Evolutionary conservation across 495 filamentous ascomycete genomes (phyloP).

Genomic region (Aspergillus ellipticus): DNA sequence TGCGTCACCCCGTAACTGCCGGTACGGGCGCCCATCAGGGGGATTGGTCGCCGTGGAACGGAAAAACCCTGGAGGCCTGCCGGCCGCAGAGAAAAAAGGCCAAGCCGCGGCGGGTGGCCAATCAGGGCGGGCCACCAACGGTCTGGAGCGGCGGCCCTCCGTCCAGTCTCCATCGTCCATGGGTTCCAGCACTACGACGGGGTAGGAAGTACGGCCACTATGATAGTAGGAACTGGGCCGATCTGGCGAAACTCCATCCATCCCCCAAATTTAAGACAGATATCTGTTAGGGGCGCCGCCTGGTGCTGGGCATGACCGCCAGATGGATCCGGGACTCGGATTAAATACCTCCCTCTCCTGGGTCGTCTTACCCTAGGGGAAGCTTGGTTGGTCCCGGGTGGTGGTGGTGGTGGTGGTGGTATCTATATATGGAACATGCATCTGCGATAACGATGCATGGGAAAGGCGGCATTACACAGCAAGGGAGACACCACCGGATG

Average conservation of each 20-base stretch:
- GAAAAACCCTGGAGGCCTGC: neutral
- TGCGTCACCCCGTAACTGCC: neutral
- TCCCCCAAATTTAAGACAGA: neutral
- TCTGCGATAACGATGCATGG: conserved; percentile 1
- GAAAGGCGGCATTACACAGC: conserved; percentile 1
- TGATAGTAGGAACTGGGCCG: neutral
- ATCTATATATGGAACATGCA: neutral
- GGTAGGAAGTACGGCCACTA: neutral
- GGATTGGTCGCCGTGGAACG: conserved; percentile 2
- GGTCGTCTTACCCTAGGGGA: too few species aligned
- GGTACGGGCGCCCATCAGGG: neutral
- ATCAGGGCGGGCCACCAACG: neutral
- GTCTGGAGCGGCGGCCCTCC: too few species aligned
- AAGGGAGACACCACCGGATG: neutral
- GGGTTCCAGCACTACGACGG: neutral
- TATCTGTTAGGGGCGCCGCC: neutral
- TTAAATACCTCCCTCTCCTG: neutral
- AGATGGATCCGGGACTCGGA: neutral
- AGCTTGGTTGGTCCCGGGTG: too few species aligned
- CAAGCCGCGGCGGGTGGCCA: neutral
- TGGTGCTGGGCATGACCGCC: neutral
- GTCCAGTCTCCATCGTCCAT: too few species aligned
- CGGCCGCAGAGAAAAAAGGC: neutral
- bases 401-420: neutral
- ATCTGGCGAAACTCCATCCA: neutral